A percentile compares a stretch with the other conserved stretches of the same genome.
These are phyloP conservation scores for Polytrichum formosum DNA, from an alignment of 225 moss, liverwort and hornwort genomes.

Conservation along the genomic window DNA sequence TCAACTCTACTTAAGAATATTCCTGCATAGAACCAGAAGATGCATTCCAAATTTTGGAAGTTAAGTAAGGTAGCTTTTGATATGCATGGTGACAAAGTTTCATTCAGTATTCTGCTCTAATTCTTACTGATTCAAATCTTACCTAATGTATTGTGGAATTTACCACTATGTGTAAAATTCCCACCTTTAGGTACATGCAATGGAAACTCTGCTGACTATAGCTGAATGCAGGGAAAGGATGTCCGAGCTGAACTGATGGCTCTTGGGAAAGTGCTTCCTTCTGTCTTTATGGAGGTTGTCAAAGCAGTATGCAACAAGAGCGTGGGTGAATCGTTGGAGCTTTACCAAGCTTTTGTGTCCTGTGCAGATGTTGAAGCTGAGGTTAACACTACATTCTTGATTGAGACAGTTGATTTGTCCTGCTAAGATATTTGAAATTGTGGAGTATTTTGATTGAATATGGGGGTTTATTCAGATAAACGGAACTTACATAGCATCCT, in stretches of 20 bases:
- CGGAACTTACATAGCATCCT: too few relatives aligned
- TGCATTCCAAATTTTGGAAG: too few relatives aligned
- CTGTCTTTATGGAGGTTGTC: constrained; percentile 64
- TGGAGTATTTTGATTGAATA: too few relatives aligned
- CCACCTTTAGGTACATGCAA: neutral
- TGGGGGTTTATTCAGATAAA: too few relatives aligned
- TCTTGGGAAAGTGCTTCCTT: constrained; percentile 72
- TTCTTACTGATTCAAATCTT: neutral
- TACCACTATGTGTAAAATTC: neutral
- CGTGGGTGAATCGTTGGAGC: constrained; percentile 69
- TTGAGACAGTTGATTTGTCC: too few relatives aligned
- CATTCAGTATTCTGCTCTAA: neutral
- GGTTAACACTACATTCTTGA: constrained; percentile 30
- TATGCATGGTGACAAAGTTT: too few relatives aligned
- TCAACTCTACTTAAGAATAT: too few relatives aligned
- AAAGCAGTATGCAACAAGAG: constrained; percentile 56
- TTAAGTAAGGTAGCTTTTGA: too few relatives aligned
- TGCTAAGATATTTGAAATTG: too few relatives aligned
- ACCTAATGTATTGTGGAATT: constrained; percentile 4
- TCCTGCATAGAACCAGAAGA: too few relatives aligned
- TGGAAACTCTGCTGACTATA: neutral
- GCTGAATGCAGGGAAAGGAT: constrained; percentile 57
- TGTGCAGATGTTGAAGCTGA: constrained; percentile 52
- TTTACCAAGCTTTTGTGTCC: constrained; percentile 65
- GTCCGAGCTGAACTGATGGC: constrained; percentile 68